These are phyloP conservation scores for Rhodotorula babjevae DNA, from an alignment of 768 basidiomycete species.

Conservation along the genomic window DNA sequence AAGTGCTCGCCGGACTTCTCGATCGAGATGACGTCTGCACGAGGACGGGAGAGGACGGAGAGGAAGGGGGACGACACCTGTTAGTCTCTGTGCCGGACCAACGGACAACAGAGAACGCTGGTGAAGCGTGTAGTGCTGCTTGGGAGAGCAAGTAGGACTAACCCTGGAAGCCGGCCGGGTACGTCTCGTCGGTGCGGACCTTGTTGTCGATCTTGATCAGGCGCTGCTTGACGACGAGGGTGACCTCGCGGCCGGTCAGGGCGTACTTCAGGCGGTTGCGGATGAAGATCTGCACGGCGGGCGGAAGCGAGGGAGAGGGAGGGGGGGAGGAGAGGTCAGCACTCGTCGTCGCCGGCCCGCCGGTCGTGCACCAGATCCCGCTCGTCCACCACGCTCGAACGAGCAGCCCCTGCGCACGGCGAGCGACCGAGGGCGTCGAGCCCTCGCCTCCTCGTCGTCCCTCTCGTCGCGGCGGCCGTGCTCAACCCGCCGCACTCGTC, in stretches of 20 bases:
- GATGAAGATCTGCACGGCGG: slow-evolving; percentile 64
- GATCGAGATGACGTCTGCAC: slow-evolving; percentile 83
- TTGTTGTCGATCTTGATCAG: slow-evolving; percentile 98
- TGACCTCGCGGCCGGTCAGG: slow-evolving; percentile 91
- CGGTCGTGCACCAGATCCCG: too few relatives aligned
- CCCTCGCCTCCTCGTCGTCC: not conserved
- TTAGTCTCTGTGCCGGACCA: slow-evolving; percentile 11
- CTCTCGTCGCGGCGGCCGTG: too few relatives aligned
- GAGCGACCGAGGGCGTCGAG: not conserved
- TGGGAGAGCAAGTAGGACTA: slow-evolving; percentile 45
- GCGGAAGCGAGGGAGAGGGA: too few relatives aligned
- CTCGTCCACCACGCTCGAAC: not conserved
- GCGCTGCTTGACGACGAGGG: slow-evolving; percentile 88
- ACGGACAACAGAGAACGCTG: slow-evolving; percentile 10
- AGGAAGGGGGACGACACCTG: slow-evolving; percentile 4
- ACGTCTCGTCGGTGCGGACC: slow-evolving; percentile 95
- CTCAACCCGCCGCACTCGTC: too few relatives aligned
- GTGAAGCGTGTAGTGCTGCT: slow-evolving; percentile 3
- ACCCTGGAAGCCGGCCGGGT: slow-evolving; percentile 98
- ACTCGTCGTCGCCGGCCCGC: too few relatives aligned
- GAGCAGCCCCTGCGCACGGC: too few relatives aligned
- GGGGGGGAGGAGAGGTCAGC: too few relatives aligned
- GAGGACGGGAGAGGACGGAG: not conserved
- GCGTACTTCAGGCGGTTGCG: slow-evolving; percentile 99
- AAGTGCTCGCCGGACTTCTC: slow-evolving; percentile 99